Evolutionary conservation across 140 eudicot genomes (phyloP).

Genomic region (Oenanthe javanica): DNA sequence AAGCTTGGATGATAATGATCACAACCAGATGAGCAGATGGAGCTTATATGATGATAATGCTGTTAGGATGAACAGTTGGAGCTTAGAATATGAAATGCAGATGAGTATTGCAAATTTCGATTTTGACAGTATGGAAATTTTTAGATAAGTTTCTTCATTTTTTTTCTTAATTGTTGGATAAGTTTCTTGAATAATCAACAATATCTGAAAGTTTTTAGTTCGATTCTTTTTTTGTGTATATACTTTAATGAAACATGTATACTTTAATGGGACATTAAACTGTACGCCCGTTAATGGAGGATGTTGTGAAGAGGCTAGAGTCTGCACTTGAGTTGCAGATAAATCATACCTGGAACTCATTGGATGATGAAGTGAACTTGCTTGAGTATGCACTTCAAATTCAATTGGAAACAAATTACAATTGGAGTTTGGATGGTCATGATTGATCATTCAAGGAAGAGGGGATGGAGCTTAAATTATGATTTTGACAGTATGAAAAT

Average conservation of each 20-base stretch:
- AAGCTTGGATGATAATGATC: neutral
- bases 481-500: neutral
- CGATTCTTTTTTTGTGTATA: neutral
- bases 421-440: no score
- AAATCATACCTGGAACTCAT: neutral
- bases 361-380: slow-evolving; percentile 15
- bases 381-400: neutral
- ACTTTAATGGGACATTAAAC: neutral
- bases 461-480: neutral
- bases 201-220: neutral
- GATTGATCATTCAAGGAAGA: neutral
- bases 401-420: neutral
- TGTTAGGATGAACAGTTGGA: neutral
- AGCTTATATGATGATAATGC: neutral
- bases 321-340: neutral
- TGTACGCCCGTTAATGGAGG: neutral
- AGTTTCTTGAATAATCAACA: neutral
- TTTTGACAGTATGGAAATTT: neutral
- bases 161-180: neutral
- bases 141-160: neutral
- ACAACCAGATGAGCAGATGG: neutral
- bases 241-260: neutral
- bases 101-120: neutral
- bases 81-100: neutral
- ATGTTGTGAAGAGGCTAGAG: neutral